Percentiles rank a stretch among this genome's conserved stretches.
Evolutionary conservation across 2,329 filamentous ascomycete genomes (phyloP).

Genomic region (Fusarium papillatum): DNA sequence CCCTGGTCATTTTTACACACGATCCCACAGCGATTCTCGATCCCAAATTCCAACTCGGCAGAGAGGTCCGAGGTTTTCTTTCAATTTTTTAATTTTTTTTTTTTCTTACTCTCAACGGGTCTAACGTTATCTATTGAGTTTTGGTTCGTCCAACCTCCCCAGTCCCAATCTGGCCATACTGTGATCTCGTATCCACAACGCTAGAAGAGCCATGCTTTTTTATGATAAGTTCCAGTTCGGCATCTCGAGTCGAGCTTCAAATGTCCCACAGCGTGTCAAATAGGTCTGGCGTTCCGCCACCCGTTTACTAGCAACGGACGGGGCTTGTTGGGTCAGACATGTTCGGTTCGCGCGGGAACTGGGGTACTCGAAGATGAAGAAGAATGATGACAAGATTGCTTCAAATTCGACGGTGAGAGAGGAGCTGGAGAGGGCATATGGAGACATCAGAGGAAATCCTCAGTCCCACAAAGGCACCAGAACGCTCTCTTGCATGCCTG

Average conservation of each 20-base stretch:
- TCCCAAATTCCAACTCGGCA: constrained; percentile 10
- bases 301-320: constrained; percentile 27
- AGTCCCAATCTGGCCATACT: constrained; percentile 16
- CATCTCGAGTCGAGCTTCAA: background rate
- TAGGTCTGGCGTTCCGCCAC: constrained; percentile 37
- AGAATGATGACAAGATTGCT: constrained; percentile 1
- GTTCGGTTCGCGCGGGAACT: background rate
- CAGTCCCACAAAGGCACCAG: background rate
- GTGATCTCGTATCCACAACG: constrained; percentile 10
- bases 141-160: constrained; percentile 17
- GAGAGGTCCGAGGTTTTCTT: background rate
- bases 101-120: constrained; percentile 6
- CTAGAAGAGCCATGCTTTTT: constrained; percentile 10
- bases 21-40: constrained; percentile 32
- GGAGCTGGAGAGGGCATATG: background rate
- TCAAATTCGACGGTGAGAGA: constrained; percentile 2
- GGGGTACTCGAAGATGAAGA: background rate
- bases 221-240: background rate
- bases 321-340: background rate
- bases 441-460: background rate
- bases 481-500: constrained; percentile 1
- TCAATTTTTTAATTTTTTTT: constrained; percentile 10
- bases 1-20: constrained; percentile 21
- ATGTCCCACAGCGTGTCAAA: constrained; percentile 18
- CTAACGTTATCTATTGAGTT: constrained; percentile 15